Conservation (phyloP, 495 filamentous ascomycete species). For the Talaromyces adpressus region DNA sequence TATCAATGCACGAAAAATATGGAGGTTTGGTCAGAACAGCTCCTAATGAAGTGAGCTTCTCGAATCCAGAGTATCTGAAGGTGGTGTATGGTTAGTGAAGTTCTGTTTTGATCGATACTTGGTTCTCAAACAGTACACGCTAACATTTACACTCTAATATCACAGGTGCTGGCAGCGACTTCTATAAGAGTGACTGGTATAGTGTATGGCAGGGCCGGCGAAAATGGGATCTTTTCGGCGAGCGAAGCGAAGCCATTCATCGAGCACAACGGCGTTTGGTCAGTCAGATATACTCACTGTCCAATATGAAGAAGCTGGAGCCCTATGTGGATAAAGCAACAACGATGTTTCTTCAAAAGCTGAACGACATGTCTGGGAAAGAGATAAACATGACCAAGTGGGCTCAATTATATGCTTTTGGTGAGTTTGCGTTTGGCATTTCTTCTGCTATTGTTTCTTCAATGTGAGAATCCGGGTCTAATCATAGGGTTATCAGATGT, state of each 20-base stretch:
- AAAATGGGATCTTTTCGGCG: background rate
- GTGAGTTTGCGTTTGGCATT: background rate
- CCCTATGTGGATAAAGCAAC: constrained; percentile 28
- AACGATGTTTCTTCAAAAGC: constrained; percentile 19
- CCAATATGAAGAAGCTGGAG: constrained; percentile 35
- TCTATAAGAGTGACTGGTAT: background rate
- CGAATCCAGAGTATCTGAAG: background rate
- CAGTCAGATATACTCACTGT: constrained; percentile 28
- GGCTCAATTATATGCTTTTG: background rate
- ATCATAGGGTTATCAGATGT: background rate
- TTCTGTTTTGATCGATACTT: background rate
- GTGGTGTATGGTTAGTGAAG: background rate
- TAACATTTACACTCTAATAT: background rate
- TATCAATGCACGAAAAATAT: background rate
- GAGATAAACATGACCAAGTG: background rate
- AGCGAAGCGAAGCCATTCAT: background rate
- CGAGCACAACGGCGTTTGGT: constrained; percentile 24
- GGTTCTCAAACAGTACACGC: background rate
- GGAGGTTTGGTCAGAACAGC: background rate
- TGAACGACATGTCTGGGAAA: constrained; percentile 10
- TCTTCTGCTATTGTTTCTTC: too few species aligned
- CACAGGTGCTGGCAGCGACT: background rate
- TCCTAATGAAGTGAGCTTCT: background rate
- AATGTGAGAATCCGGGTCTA: background rate
- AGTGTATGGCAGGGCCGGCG: background rate